Conservation (phyloP, 2,329 filamentous ascomycete genomes). For the Phoma sp. region DNA sequence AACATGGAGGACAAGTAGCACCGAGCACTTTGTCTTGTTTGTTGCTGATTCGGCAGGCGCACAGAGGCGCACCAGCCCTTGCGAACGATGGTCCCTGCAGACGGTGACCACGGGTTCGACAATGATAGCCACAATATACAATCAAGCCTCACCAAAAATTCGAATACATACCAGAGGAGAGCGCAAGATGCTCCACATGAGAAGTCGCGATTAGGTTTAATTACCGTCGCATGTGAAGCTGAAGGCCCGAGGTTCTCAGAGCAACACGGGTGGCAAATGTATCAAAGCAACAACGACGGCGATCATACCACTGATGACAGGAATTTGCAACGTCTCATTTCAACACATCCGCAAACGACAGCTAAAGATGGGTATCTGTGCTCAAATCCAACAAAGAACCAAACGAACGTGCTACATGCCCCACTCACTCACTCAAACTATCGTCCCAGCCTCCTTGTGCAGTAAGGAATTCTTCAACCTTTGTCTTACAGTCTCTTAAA, state of each 20-base stretch:
- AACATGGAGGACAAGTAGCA: not conserved
- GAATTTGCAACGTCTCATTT: not conserved
- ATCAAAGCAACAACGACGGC: too few relatives aligned
- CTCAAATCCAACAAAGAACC: slow-evolving; percentile 31
- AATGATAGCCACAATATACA: slow-evolving; percentile 1
- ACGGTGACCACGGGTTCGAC: slow-evolving; percentile 1
- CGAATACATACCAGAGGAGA: too few relatives aligned
- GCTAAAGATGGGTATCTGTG: slow-evolving; percentile 45
- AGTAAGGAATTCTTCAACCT: slow-evolving; percentile 76
- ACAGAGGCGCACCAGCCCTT: slow-evolving; percentile 4
- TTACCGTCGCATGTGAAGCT: not conserved
- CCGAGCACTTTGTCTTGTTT: not conserved
- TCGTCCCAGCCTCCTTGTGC: slow-evolving; percentile 90
- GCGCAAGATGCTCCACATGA: too few relatives aligned
- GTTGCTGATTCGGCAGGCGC: not conserved
- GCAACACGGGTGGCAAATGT: too few relatives aligned
- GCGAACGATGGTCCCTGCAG: slow-evolving; percentile 5
- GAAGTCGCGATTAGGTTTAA: too few relatives aligned
- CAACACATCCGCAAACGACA: not conserved
- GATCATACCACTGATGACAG: too few relatives aligned
- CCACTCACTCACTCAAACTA: slow-evolving; percentile 50
- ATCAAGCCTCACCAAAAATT: not conserved
- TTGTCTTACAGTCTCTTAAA: slow-evolving; percentile 74
- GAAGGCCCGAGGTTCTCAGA: not conserved
- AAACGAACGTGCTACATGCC: slow-evolving; percentile 20